These are phyloP conservation scores for Xylaria sp. DNA, from an alignment of 2,329 filamentous ascomycete species.

Conservation along the genomic window DNA sequence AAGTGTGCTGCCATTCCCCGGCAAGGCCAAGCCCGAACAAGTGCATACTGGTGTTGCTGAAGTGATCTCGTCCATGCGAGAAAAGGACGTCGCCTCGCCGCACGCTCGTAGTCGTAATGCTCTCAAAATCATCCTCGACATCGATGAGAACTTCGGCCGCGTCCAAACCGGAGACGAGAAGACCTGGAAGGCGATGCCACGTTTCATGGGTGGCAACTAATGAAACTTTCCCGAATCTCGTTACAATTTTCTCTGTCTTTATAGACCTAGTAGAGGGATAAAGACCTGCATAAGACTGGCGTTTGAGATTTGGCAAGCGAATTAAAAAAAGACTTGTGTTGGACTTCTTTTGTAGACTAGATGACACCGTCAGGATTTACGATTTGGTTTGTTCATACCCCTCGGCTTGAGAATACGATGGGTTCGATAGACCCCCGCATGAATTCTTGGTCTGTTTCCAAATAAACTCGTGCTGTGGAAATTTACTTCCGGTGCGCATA, in stretches of 20 bases:
- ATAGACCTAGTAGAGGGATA: conserved; percentile 40
- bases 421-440: conserved; percentile 29
- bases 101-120: conserved; percentile 81
- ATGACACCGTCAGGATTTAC: conserved; percentile 34
- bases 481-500: conserved; percentile 1
- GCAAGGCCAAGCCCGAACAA: conserved; percentile 62
- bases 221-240: conserved; percentile 8
- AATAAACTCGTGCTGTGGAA: conserved; percentile 9
- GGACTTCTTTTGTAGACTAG: conserved; percentile 38
- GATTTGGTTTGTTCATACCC: conserved; percentile 38
- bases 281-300: conserved; percentile 47
- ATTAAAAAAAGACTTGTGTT: conserved; percentile 39
- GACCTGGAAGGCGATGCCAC: conserved; percentile 65
- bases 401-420: conserved; percentile 30
- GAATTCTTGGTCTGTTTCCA: conserved; percentile 13
- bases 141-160: conserved; percentile 92
- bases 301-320: conserved; percentile 44
- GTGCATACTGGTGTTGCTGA: conserved; percentile 70
- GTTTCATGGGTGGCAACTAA: conserved; percentile 57
- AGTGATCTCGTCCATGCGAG: conserved; percentile 70
- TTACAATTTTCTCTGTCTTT: conserved; percentile 39
- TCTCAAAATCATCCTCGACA: conserved; percentile 92
- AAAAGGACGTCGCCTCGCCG: conserved; percentile 67
- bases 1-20: conserved; percentile 81
- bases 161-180: conserved; percentile 68